Base-by-base conservation (phyloP, 2,329 filamentous ascomycete species). In the Cladosporium halotolerans region DNA sequence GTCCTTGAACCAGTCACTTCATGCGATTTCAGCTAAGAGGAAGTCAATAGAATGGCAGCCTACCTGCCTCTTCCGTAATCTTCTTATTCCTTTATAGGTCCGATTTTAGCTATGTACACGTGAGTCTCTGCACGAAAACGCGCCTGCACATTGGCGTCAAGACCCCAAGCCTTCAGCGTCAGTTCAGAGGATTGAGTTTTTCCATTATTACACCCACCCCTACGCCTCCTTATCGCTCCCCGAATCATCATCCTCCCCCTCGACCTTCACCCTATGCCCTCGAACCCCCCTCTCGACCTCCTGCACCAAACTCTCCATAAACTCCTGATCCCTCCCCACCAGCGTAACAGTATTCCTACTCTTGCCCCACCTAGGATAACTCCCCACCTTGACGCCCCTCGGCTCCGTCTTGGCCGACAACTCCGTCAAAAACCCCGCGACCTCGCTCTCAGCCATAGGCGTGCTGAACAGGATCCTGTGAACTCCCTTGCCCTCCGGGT, bases 321-420 rank as follows among this genome's bases (percentile, higher is more conserved):
- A 92, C 19, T 80, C 84, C 60, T 79, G 76, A 66, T 96, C 87
- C 60, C 82, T 83, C 13, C 78, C 83, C 13, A 96, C 91, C 50
- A 99, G 75, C 9, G 92, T 96, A 45, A 97, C 89, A 0, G 90
- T 93, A 70, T 97, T 97, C 58, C 79, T 79, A 64, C 83, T 82
- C 77, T 89, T 92, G 4, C 87, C 89, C 90, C 91, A 96, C 52
- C 89, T 78, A 34, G 93, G 93, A 71, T 99, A 97, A 70, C 89
- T 95, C 44, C 93, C 93, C 13, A 97, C 89, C 73, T 97, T 97
- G 64, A 97, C 80, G 3, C 89, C 90, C 64, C 80, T 83, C 1
- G 82, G 74, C 67, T 83, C 85, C 18, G 91, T 86, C 68, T 82
- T 82, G 28, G 75, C 79, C 4, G 91, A 88, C 57, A 97, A 74